phyloP scores from a whole-genome alignment of 139 green algal species.

The Chlamydomonas sphaeroides region DNA sequence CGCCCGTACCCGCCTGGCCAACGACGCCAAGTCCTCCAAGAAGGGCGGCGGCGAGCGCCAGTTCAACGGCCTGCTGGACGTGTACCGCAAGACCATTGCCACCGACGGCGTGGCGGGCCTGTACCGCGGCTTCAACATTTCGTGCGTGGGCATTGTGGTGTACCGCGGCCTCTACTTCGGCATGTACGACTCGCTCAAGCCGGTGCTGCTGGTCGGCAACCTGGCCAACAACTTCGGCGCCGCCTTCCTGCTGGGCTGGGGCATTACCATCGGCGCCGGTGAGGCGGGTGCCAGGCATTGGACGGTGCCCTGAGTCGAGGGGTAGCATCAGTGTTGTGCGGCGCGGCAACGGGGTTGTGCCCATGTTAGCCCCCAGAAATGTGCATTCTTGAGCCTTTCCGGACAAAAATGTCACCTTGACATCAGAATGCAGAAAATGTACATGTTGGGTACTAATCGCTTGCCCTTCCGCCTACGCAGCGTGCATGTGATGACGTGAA shows the following conservation, averaged over 20 bases:
- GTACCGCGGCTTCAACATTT: conserved; percentile 83
- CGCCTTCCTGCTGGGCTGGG: conserved; percentile 69
- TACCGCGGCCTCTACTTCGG: conserved; percentile 99
- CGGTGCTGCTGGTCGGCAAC: conserved; percentile 73
- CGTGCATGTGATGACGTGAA: too few species aligned
- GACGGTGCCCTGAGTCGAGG: too few species aligned
- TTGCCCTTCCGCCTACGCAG: too few species aligned
- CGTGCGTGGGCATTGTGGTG: conserved; percentile 98
- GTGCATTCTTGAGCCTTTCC: too few species aligned
- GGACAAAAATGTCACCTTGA: too few species aligned
- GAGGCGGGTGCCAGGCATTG: too few species aligned
- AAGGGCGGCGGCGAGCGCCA: conserved; percentile 59
- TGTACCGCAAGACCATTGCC: conserved; percentile 85
- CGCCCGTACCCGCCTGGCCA: conserved; percentile 97
- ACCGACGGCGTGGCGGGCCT: conserved; percentile 66
- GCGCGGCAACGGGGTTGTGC: too few species aligned
- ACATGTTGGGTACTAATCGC: too few species aligned
- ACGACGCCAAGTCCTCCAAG: conserved; percentile 85
- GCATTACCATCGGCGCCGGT: conserved; percentile 68
- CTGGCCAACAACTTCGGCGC: conserved; percentile 64
- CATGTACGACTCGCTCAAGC: conserved; percentile 98
- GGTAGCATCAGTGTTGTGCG: too few species aligned
- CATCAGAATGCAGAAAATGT: too few species aligned
- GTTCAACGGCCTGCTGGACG: conserved; percentile 88
- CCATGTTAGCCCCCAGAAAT: too few species aligned